Percentiles rank a stretch among this genome's conserved stretches.
phyloP scores from a whole-genome alignment of 202 grass and related monocot species.

The Zizania palustris region DNA sequence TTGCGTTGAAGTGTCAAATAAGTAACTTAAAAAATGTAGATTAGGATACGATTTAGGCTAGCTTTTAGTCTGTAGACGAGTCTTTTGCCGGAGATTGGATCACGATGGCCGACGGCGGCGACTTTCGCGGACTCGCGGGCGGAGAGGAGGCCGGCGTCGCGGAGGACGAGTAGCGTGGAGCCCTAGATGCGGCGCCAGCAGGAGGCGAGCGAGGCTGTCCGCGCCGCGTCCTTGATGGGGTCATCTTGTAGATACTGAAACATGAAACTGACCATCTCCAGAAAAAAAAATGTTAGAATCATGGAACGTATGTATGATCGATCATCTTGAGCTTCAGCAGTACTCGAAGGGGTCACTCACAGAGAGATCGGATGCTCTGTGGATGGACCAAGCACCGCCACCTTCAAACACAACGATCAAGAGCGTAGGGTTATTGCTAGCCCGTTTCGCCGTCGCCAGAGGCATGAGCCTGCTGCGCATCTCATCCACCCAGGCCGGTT shows the following conservation, averaged over 20 bases:
- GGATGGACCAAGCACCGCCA: constrained; percentile 34
- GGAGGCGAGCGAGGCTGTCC: constrained; percentile 5
- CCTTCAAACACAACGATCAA: constrained; percentile 31
- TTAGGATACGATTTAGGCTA: too few species aligned
- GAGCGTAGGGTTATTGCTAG: constrained; percentile 37
- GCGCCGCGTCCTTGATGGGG: constrained; percentile 3
- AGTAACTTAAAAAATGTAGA: too few species aligned
- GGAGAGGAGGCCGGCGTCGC: constrained; percentile 7
- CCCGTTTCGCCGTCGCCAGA: constrained; percentile 25
- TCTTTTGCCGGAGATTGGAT: too few species aligned
- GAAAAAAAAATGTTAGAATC: not conserved
- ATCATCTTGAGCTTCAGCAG: constrained; percentile 26
- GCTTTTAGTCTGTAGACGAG: too few species aligned
- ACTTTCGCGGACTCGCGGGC: not conserved
- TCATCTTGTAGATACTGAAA: constrained; percentile 10
- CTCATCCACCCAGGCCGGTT: constrained; percentile 28
- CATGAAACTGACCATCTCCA: not conserved
- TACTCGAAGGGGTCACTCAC: constrained; percentile 48
- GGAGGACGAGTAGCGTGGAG: constrained; percentile 16
- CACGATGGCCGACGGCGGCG: too few species aligned
- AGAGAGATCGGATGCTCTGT: constrained; percentile 46
- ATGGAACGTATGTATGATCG: not conserved
- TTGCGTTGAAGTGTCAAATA: too few species aligned
- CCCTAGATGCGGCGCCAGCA: constrained; percentile 30
- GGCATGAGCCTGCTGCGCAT: constrained; percentile 36